Evolutionary conservation across 441 rosid genomes (phyloP).

Genomic region (Populus hybrid): DNA sequence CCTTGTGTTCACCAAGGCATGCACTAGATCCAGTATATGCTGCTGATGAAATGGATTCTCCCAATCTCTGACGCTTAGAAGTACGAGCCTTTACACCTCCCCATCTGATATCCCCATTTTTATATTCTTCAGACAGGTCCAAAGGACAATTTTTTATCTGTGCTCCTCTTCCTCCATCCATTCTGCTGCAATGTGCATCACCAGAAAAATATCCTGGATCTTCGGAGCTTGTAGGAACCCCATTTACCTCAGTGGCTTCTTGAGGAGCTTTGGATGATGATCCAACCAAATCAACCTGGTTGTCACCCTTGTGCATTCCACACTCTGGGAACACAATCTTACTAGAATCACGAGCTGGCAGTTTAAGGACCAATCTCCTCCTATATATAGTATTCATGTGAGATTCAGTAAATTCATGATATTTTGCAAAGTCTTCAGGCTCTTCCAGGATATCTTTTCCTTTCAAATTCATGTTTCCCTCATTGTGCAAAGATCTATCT

Average conservation of each 20-base stretch:
- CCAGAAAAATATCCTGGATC: conserved; percentile 30
- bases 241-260: conserved; percentile 31
- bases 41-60: conserved; percentile 44
- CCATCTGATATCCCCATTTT: conserved; percentile 71
- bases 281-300: conserved; percentile 32
- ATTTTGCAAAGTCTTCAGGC: conserved; percentile 40
- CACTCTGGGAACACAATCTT: conserved; percentile 40
- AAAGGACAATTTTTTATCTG: conserved; percentile 26
- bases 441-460: conserved; percentile 70
- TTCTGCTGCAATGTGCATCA: conserved; percentile 22
- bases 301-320: conserved; percentile 19
- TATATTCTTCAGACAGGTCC: conserved; percentile 42
- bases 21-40: conserved; percentile 27
- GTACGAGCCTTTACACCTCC: conserved; percentile 86
- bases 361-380: conserved; percentile 70
- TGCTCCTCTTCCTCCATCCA: conserved; percentile 28
- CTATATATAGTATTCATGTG: conserved; percentile 46
- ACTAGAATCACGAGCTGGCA: conserved; percentile 60
- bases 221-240: conserved; percentile 26
- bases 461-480: conserved; percentile 48
- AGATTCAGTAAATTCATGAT: conserved; percentile 41
- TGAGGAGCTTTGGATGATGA: conserved; percentile 41
- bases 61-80: conserved; percentile 59
- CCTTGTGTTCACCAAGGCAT: conserved; percentile 23
- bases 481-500: conserved; percentile 48